Percentiles rank a stretch among this genome's conserved stretches.
phyloP scores from a whole-genome alignment of 2,329 filamentous ascomycete genomes.

The Nannizziopsis barbatae region DNA sequence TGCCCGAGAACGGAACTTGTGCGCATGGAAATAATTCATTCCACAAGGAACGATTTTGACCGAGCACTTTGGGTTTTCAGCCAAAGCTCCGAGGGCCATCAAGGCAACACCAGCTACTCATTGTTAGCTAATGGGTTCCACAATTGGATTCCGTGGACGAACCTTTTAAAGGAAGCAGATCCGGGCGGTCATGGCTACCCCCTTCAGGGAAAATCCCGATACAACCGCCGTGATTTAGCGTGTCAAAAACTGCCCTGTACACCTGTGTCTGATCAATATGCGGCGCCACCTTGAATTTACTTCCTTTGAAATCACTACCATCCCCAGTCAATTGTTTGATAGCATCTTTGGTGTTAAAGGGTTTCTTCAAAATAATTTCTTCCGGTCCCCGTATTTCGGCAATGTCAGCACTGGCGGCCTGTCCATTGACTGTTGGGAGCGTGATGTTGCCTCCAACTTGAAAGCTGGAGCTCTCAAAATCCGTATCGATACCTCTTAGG shows the following conservation, averaged over 20 bases:
- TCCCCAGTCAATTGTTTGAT: slow-evolving; percentile 70
- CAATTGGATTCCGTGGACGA: slow-evolving; percentile 8
- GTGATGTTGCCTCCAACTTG: slow-evolving; percentile 75
- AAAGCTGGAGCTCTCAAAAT: slow-evolving; percentile 62
- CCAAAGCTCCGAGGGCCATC: slow-evolving; percentile 87
- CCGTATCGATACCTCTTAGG: slow-evolving; percentile 65
- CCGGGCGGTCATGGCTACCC: slow-evolving; percentile 87
- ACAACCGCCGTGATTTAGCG: slow-evolving; percentile 70
- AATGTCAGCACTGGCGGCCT: slow-evolving; percentile 72
- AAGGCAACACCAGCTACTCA: slow-evolving; percentile 75
- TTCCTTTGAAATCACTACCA: slow-evolving; percentile 55
- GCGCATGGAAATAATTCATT: slow-evolving; percentile 99
- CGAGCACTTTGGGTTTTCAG: slow-evolving; percentile 72
- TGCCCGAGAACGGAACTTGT: slow-evolving; percentile 93
- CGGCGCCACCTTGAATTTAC: slow-evolving; percentile 75
- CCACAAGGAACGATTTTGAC: slow-evolving; percentile 92
- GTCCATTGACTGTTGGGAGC: slow-evolving; percentile 71
- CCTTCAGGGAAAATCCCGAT: slow-evolving; percentile 97
- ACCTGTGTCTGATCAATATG: slow-evolving; percentile 91
- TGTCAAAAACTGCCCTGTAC: slow-evolving; percentile 83
- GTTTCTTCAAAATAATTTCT: slow-evolving; percentile 75
- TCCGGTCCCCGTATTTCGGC: slow-evolving; percentile 66
- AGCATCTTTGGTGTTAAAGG: slow-evolving; percentile 66
- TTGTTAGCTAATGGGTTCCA: slow-evolving; percentile 17
- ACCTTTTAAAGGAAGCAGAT: slow-evolving; percentile 78